Base-by-base conservation (phyloP, 805 yeast genomes). In the Myxozyma nipponensis region DNA sequence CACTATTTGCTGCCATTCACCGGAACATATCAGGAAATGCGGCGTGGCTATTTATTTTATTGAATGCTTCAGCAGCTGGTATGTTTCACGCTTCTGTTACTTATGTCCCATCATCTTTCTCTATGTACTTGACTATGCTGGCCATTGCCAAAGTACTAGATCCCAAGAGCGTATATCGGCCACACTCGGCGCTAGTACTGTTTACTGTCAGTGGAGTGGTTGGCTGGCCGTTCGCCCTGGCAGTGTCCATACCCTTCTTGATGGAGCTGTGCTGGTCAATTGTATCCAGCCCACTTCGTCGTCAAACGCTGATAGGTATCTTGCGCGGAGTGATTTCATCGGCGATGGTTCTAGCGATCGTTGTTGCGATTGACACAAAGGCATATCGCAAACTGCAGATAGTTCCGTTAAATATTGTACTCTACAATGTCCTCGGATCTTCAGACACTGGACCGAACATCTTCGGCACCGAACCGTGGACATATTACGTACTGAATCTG, bases 181-280 rank as follows among this genome's bases (percentile, higher is more conserved):
- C 56, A 13, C 47, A 19, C 1, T 22, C 39, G 24, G 62, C 63
- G 3, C 46, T 66, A 34, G 39, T 72, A 1, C 75, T 75, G 72
- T 71, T 75, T 34, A 66, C 77, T 19, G 56, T 84, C n/a, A 95
- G 89, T 3, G 91, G 91, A 0, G 62, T 90, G 1, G 56, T 85
- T 26, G 97, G 97, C 1, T 91, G 97, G 97, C 97, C 97, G 1
- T 91, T 90, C 66, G 78, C 83, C 0, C 66, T 86, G 49, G 81
- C 77, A 0, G 66, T 88, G 49, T 81, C 81, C 1, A 57, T 77
- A 1, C 93, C 96, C 1, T 73, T 82, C 78, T 18, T 42, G 70
- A 1, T 79, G 13, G 60, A 64, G 18, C 32, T 60, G 3, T 47
- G 63, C 7, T 49, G 66, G 23, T 54, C 63, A 18, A 52, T 62